Percentiles rank a stretch among this genome's conserved stretches.
phyloP scores from a whole-genome alignment of 768 basidiomycete genomes.

The Rhizopogon vesiculosus region DNA sequence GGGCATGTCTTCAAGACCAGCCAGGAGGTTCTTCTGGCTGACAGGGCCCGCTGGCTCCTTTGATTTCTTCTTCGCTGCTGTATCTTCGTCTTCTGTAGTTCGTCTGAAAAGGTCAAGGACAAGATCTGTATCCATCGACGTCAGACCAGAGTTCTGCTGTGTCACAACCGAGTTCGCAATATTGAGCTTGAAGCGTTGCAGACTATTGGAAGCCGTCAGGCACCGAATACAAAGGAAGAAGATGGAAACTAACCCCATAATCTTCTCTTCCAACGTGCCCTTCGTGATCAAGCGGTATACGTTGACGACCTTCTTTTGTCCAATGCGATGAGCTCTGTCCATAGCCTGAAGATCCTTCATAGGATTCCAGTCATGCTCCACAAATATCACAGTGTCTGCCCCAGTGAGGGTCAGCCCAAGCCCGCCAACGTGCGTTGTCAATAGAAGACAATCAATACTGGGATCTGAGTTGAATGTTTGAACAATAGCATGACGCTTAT shows the following conservation, averaged over 20 bases:
- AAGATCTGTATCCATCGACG: conserved; percentile 96
- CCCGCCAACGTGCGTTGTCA: conserved; percentile 97
- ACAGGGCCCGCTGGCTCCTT: conserved; percentile 53
- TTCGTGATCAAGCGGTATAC: conserved; percentile 97
- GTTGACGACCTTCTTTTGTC: conserved; percentile 98
- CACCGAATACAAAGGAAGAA: neutral
- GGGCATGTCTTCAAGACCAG: conserved; percentile 89
- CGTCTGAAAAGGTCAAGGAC: conserved; percentile 91
- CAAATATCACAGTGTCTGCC: conserved; percentile 98
- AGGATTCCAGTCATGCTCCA: conserved; percentile 99
- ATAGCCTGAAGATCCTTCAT: conserved; percentile 99
- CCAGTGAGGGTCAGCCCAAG: conserved; percentile 94
- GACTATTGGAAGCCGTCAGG: conserved; percentile 36
- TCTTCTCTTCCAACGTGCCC: conserved; percentile 97
- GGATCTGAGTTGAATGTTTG: conserved; percentile 99
- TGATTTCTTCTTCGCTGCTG: conserved; percentile 41
- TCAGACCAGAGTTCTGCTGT: conserved; percentile 91
- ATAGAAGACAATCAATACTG: conserved; percentile 90
- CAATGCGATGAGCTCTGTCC: conserved; percentile 97
- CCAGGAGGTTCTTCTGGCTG: conserved; percentile 79
- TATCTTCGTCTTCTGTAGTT: conserved; percentile 74
- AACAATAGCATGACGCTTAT: conserved; percentile 93
- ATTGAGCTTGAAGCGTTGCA: conserved; percentile 98
- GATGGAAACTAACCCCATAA: conserved; percentile 81
- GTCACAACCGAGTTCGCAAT: conserved; percentile 96